Base-by-base conservation (phyloP, 2,329 filamentous ascomycete genomes). In the Dactylellina cionopaga region DNA sequence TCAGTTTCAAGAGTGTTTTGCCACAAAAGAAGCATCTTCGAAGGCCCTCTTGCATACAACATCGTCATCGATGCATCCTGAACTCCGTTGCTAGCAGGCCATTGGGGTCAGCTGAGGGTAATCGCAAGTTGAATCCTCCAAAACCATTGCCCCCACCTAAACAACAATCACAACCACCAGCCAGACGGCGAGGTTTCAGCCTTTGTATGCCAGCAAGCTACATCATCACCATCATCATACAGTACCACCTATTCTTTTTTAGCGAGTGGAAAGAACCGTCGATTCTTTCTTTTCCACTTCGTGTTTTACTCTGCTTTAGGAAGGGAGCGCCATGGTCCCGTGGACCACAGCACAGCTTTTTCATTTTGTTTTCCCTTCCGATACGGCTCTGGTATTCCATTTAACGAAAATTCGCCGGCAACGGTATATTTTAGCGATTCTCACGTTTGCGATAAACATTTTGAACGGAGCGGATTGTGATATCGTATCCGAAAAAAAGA, bases 301-400 rank as follows among this genome's bases (percentile, higher is more conserved):
- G 15, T 15, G 1, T 27, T 44, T 68, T n/a, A n/a, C n/a, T n/a
- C 65, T 39, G n/a, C 24, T 62, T 63, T 55, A 25, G 31, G 65
- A 33, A 55, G 51, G 25, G 65, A 70, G 24, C 35, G 39, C 49
- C 56, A 55, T 39, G 46, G 49, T 70, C 65, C 65, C 65, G 65
- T 70, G 65, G 47, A 13, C 39, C 31, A 22, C n/a, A n/a, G n/a
- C 33, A 51, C 43, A 29, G 43, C 5, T 22, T 43, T 58, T 39
- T 39, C 43, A n/a, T 22, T 3, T 25, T 25, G 17, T 62, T 41
- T 29, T 3, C 19, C n/a, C n/a, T 13, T 39, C 35, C 24, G 31
- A 47, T 49, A 37, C 25, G 46, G 41, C 56, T 49, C 10, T 65
- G n/a, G n/a, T n/a, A n/a, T n/a, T n/a, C n/a, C 24, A 19, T 5